Evolutionary conservation across 306 rosid species (phyloP), one percentile per base, ranked within the genome.

Genomic region (Gastrolobium bilobum): DNA sequence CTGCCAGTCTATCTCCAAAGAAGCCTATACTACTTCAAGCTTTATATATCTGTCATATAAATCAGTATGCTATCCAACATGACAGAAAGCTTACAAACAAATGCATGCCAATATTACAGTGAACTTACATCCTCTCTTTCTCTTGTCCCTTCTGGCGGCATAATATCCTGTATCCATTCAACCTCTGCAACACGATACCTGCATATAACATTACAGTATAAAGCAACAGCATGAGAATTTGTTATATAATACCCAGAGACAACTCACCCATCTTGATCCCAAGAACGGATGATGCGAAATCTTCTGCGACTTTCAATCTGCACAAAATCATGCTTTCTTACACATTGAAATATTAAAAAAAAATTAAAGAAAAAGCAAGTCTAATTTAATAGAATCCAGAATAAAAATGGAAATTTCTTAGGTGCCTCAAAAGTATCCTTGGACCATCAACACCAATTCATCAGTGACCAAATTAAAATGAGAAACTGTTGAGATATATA

Each of bases 181-280:
- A 93, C 88, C 86, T 95, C 93, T 56, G 97, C 98, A 82, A 95
- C 93, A 62, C 99, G 97, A 80, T 95, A 95, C 61, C 99, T 95
- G 92, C 52, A 79, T 35, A 64, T 78, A 77, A 71, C 83, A 74
- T 71, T 10, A 74, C 62, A 71, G 40, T 37, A 81, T 68, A 78
- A 57, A 62, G 73, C 47, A 15, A 42, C 40, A 30, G 65, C 30
- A 29, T 71, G 53, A 75, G 20, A 68, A 75, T 59, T 78, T 42
- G 42, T 52, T 35, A 8, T 4, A 78, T 48, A 78, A 53, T 43
- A 71, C 62, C 64, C 31, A 79, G 37, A 68, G 71, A 58, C 77
- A 79, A 75, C 97, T 53, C 74, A 91, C 99, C 99, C 97, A 83
- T 95, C 99, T 84, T 95, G 99, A 83, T 91, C 96, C 98, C 90